These are phyloP conservation scores for Eutrema japonicum DNA, from an alignment of 345 rosid genomes.

Conservation along the genomic window DNA sequence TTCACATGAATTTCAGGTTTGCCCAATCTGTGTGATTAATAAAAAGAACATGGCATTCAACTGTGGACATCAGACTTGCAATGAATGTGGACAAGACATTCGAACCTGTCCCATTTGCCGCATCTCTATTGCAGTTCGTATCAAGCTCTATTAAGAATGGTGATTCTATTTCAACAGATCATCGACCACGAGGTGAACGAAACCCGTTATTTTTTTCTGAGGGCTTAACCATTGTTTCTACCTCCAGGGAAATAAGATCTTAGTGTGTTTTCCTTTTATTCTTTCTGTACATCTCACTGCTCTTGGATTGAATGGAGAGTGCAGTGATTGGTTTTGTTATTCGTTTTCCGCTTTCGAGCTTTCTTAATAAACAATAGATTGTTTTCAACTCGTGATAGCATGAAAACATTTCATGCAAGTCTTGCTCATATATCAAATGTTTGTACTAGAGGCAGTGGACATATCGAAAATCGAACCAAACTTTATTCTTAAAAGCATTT, in stretches of 20 bases:
- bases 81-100: conserved; percentile 72
- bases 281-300: conserved; percentile 30
- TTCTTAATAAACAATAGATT: neutral
- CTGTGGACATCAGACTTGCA: conserved; percentile 90
- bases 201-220: neutral
- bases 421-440: neutral
- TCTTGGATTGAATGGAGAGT: conserved; percentile 6
- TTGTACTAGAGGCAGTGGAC: neutral
- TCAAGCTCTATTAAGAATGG: conserved; percentile 61
- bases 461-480: neutral
- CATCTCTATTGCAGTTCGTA: conserved; percentile 55
- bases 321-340: conserved; percentile 5
- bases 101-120: conserved; percentile 80
- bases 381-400: neutral
- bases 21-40: conserved; percentile 71
- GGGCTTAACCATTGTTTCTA: conserved; percentile 15
- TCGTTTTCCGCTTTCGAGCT: neutral
- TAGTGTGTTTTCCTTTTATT: neutral
- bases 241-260: neutral
- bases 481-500: neutral
- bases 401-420: neutral
- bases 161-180: neutral
- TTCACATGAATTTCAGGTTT: conserved; percentile 50
- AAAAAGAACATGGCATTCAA: conserved; percentile 79
- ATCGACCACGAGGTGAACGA: neutral